These are phyloP conservation scores for Rhizopogon salebrosus DNA, from an alignment of 768 basidiomycete species.

Conservation along the genomic window DNA sequence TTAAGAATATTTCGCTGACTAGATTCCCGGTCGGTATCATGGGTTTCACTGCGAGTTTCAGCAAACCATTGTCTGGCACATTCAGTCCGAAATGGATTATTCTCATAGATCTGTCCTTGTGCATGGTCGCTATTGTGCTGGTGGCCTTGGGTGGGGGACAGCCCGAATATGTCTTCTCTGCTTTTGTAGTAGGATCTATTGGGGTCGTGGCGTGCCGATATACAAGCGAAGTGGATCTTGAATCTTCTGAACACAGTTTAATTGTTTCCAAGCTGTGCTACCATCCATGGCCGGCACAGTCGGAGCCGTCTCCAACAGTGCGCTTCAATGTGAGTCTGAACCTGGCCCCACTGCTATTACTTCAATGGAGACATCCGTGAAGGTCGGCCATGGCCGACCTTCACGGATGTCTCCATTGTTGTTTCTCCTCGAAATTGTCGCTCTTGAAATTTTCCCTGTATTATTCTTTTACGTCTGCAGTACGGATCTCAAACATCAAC, in stretches of 20 bases:
- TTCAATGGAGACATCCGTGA: slow-evolving; percentile 45
- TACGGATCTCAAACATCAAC: slow-evolving; percentile 7
- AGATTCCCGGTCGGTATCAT: slow-evolving; percentile 40
- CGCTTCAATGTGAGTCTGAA: slow-evolving; percentile 48
- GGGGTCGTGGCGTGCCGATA: slow-evolving; percentile 42
- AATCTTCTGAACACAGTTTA: not conserved
- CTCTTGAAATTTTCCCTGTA: slow-evolving; percentile 27
- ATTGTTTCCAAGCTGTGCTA: slow-evolving; percentile 36
- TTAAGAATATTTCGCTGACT: not conserved
- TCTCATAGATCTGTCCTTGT: slow-evolving; percentile 33
- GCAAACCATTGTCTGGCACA: slow-evolving; percentile 32
- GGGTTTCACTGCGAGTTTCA: slow-evolving; percentile 32
- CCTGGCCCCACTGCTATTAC: slow-evolving; percentile 43
- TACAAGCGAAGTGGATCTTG: slow-evolving; percentile 41
- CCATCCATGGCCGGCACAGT: slow-evolving; percentile 45
- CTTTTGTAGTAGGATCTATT: slow-evolving; percentile 40
- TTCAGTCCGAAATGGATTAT: slow-evolving; percentile 41
- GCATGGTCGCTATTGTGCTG: slow-evolving; percentile 34
- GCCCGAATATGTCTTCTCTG: slow-evolving; percentile 41
- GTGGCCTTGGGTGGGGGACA: slow-evolving; percentile 37
- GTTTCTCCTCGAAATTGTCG: slow-evolving; percentile 35
- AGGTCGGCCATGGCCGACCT: slow-evolving; percentile 33
- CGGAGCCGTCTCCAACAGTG: slow-evolving; percentile 51
- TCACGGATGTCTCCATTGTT: no score
- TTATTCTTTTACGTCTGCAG: slow-evolving; percentile 29